A percentile compares a stretch with the other conserved stretches of the same genome.
Evolutionary conservation across 2,329 filamentous ascomycete species (phyloP).

Genomic region (Chrysosporium queenslandicum): DNA sequence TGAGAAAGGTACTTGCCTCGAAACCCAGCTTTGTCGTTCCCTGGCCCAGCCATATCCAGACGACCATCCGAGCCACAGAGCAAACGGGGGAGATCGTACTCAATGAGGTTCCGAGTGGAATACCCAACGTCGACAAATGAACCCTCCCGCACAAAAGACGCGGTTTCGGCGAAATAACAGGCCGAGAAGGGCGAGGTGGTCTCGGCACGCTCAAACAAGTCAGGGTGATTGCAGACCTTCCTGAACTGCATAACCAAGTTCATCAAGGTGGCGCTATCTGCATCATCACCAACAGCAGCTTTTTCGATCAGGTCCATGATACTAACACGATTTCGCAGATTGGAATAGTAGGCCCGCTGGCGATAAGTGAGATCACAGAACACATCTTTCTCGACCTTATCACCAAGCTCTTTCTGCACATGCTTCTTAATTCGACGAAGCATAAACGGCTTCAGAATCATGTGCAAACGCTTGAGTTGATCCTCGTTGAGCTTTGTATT

Average conservation of each 20-base stretch:
- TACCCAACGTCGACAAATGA: constrained; percentile 70
- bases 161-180: constrained; percentile 85
- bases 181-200: constrained; percentile 76
- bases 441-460: constrained; percentile 99
- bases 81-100: constrained; percentile 70
- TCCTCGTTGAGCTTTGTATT: constrained; percentile 99
- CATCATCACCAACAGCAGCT: constrained; percentile 83
- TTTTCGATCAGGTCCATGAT: constrained; percentile 98
- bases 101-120: constrained; percentile 74
- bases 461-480: constrained; percentile 89
- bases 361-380: constrained; percentile 96
- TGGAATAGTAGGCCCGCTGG: constrained; percentile 86
- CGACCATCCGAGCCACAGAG: constrained; percentile 75
- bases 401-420: constrained; percentile 94
- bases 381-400: constrained; percentile 95
- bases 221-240: constrained; percentile 97
- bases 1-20: constrained; percentile 64
- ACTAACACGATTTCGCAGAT: constrained; percentile 91
- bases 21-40: constrained; percentile 71
- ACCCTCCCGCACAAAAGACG: constrained; percentile 87
- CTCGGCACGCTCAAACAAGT: constrained; percentile 90
- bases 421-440: constrained; percentile 99
- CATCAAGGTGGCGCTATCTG: constrained; percentile 93
- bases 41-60: constrained; percentile 59
- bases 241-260: constrained; percentile 99